A percentile compares a stretch with the other conserved stretches of the same genome.
phyloP scores from a whole-genome alignment of 2,329 filamentous ascomycete species.

The Thielaviopsis musarum region DNA sequence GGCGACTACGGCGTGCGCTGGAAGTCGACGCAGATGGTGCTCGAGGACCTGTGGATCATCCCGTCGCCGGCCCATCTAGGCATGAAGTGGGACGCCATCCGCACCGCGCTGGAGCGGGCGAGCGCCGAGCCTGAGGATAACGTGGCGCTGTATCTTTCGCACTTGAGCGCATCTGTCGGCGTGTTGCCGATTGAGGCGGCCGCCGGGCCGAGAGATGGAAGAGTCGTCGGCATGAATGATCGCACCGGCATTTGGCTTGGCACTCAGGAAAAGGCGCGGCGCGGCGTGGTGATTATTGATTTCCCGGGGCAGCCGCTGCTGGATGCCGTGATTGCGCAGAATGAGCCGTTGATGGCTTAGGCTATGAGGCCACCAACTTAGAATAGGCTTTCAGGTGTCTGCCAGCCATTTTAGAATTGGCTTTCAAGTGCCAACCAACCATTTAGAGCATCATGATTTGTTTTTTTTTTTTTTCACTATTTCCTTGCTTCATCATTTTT shows the following conservation, averaged over 20 bases:
- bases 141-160: slow-evolving; percentile 27
- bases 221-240: slow-evolving; percentile 31
- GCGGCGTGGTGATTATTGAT: slow-evolving; percentile 31
- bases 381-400: no score
- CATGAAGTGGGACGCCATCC: slow-evolving; percentile 31
- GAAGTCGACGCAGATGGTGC: slow-evolving; percentile 26
- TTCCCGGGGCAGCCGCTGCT: slow-evolving; percentile 29
- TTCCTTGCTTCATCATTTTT: no score
- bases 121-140: slow-evolving; percentile 20
- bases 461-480: neutral
- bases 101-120: slow-evolving; percentile 23
- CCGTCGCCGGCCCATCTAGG: slow-evolving; percentile 25
- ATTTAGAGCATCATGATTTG: neutral
- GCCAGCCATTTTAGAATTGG: no score
- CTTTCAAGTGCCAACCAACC: neutral
- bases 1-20: slow-evolving; percentile 27
- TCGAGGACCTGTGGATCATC: slow-evolving; percentile 32
- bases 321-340: slow-evolving; percentile 26
- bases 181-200: slow-evolving; percentile 33
- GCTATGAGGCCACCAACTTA: neutral
- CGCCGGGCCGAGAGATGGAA: slow-evolving; percentile 26
- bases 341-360: slow-evolving; percentile 17
- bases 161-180: slow-evolving; percentile 30
- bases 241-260: slow-evolving; percentile 29
- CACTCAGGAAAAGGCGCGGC: slow-evolving; percentile 17